These are phyloP conservation scores for Calonectria pteridis DNA, from an alignment of 2,329 filamentous ascomycete species.

Conservation along the genomic window DNA sequence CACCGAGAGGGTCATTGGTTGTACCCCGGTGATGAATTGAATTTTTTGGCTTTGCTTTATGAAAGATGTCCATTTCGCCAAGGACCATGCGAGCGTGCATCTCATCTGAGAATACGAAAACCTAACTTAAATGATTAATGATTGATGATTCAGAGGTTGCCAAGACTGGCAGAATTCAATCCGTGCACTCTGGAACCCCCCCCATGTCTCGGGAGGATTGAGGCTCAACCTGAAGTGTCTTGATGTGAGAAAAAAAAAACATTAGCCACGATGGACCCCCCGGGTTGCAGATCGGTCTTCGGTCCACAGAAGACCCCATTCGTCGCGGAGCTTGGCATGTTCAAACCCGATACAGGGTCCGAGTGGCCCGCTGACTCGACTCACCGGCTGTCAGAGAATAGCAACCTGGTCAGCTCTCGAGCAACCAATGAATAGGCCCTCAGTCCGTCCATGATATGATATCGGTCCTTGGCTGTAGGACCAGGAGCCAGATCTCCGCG, in stretches of 20 bases:
- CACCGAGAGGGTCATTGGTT: slow-evolving; percentile 16
- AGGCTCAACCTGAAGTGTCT: slow-evolving; percentile 17
- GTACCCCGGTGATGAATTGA: slow-evolving; percentile 25
- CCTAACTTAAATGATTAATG: neutral
- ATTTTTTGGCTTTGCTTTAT: slow-evolving; percentile 14
- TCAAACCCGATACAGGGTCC: neutral
- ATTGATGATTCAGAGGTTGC: neutral
- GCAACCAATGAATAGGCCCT: neutral
- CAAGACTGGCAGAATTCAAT: neutral
- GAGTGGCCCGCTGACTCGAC: neutral
- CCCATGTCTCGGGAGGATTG: slow-evolving; percentile 21
- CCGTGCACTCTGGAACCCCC: neutral
- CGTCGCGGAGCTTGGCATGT: neutral
- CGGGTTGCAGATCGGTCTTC: neutral
- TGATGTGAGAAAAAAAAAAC: neutral
- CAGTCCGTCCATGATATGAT: neutral
- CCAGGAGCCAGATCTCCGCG: neutral
- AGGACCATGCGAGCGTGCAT: neutral
- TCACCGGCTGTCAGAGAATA: neutral
- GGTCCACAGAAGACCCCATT: neutral
- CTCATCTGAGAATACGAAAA: slow-evolving; percentile 15
- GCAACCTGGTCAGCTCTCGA: neutral
- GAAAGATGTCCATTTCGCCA: neutral
- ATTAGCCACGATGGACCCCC: neutral
- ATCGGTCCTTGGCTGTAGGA: neutral